Evolutionary conservation across 352 stramenopile genomes (phyloP).

Genomic region (Globisporangium perplexum): DNA sequence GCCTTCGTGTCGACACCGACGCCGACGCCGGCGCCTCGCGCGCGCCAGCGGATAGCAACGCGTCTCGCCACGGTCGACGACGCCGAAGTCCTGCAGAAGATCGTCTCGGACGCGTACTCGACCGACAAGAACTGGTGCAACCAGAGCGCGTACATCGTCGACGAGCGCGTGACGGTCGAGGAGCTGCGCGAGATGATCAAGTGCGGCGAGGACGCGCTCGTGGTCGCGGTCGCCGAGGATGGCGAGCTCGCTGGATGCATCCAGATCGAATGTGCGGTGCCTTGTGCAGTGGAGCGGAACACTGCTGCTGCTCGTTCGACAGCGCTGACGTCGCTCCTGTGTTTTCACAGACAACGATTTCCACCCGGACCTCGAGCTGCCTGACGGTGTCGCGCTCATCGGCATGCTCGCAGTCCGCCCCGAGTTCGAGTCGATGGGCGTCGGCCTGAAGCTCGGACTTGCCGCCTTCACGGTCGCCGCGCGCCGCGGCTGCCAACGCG

Average conservation of each 20-base stretch:
- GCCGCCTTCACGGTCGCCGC: constrained; percentile 4
- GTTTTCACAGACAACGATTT: not conserved
- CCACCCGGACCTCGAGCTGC: not conserved
- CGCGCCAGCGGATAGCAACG: not conserved
- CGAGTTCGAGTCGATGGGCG: constrained; percentile 7
- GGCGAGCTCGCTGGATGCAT: constrained; percentile 5
- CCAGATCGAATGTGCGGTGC: constrained; percentile 10
- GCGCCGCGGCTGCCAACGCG: not conserved
- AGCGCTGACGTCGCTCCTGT: not conserved
- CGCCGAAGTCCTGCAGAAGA: not conserved
- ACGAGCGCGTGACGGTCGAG: constrained; percentile 5
- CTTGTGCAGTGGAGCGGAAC: not conserved
- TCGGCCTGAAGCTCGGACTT: constrained; percentile 1
- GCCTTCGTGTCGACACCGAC: not conserved
- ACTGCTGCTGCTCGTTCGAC: not conserved
- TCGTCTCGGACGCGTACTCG: constrained; percentile 2
- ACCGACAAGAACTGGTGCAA: constrained; percentile 3
- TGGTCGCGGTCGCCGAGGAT: constrained; percentile 8
- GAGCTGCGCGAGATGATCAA: constrained; percentile 1
- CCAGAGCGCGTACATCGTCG: constrained; percentile 2
- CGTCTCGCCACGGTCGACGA: constrained; percentile 1
- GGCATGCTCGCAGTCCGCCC: constrained; percentile 6
- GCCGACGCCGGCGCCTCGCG: not conserved
- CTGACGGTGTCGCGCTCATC: constrained; percentile 3
- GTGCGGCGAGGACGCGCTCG: constrained; percentile 3